These are phyloP conservation scores for Hypocrella siamensis DNA, from an alignment of 2,329 filamentous ascomycete genomes.

Conservation along the genomic window DNA sequence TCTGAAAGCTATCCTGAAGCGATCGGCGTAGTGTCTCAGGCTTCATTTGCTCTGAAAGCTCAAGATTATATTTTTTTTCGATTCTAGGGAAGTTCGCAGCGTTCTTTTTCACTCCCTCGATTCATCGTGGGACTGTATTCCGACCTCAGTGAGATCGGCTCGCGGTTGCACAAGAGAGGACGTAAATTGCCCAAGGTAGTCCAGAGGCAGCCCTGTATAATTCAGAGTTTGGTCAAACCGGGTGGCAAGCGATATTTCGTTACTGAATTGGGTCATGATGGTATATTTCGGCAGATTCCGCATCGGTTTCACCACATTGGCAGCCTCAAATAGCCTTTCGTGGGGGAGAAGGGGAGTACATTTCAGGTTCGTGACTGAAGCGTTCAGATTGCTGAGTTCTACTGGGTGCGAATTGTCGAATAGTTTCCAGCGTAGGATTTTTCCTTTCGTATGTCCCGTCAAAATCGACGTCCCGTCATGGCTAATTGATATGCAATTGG, in stretches of 20 bases:
- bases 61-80: too few species aligned
- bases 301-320: conserved; percentile 66
- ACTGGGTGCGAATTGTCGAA: conserved; percentile 52
- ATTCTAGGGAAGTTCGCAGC: too few species aligned
- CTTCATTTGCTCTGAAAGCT: too few species aligned
- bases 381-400: conserved; percentile 56
- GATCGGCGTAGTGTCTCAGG: too few species aligned
- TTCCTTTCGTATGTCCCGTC: conserved; percentile 69
- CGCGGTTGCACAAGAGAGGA: conserved; percentile 2
- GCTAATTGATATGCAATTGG: conserved; percentile 54
- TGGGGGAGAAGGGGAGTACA: conserved; percentile 47
- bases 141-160: conserved; percentile 4
- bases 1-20: too few species aligned
- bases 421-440: conserved; percentile 68
- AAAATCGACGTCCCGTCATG: conserved; percentile 71
- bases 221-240: conserved; percentile 29
- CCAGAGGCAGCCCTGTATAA: conserved; percentile 31
- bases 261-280: conserved; percentile 47
- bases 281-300: conserved; percentile 49
- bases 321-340: conserved; percentile 27
- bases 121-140: conserved; percentile 24
- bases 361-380: conserved; percentile 67
- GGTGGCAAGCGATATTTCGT: conserved; percentile 21
- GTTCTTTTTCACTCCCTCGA: too few species aligned
- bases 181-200: conserved; percentile 21